phyloP scores from a whole-genome alignment of 2,329 filamentous ascomycete species.

The Exophiala dermatitidis region DNA sequence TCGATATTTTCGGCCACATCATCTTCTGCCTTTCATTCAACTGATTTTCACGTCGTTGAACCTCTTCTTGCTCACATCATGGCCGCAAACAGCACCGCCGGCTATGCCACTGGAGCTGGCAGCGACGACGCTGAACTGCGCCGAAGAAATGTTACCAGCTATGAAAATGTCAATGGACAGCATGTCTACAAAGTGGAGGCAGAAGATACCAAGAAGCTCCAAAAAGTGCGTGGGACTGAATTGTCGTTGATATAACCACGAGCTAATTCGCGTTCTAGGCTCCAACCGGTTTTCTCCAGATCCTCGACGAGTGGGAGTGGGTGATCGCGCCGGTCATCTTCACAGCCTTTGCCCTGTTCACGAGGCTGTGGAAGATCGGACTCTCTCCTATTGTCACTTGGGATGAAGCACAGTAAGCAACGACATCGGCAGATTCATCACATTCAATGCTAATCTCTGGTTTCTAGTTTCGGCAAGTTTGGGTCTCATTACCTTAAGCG shows the following conservation, averaged over 20 bases:
- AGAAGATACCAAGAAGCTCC: conserved; percentile 33
- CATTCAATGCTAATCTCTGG: neutral
- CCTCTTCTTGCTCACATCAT: conserved; percentile 4
- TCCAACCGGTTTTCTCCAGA: conserved; percentile 32
- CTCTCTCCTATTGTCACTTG: conserved; percentile 65
- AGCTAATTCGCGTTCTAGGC: conserved; percentile 26
- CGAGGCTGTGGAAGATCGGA: conserved; percentile 61
- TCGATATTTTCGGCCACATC: conserved; percentile 9
- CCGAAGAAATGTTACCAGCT: conserved; percentile 37
- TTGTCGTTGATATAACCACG: neutral
- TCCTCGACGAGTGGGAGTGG: conserved; percentile 53
- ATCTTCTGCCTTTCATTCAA: neutral
- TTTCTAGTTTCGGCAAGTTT: conserved; percentile 61
- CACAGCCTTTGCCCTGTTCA: conserved; percentile 58
- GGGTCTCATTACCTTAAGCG: conserved; percentile 98
- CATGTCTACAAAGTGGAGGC: conserved; percentile 26
- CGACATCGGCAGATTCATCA: neutral
- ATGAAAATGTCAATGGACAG: conserved; percentile 29
- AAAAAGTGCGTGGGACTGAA: conserved; percentile 30
- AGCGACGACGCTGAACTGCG: conserved; percentile 35
- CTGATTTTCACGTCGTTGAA: neutral
- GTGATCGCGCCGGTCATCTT: conserved; percentile 58
- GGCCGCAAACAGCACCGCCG: conserved; percentile 11
- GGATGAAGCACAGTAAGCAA: conserved; percentile 65
- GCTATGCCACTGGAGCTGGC: conserved; percentile 27